Percentiles rank a stretch among this genome's conserved stretches.
Conservation (phyloP, 2,329 filamentous ascomycete genomes). For the Xylariales sp. region DNA sequence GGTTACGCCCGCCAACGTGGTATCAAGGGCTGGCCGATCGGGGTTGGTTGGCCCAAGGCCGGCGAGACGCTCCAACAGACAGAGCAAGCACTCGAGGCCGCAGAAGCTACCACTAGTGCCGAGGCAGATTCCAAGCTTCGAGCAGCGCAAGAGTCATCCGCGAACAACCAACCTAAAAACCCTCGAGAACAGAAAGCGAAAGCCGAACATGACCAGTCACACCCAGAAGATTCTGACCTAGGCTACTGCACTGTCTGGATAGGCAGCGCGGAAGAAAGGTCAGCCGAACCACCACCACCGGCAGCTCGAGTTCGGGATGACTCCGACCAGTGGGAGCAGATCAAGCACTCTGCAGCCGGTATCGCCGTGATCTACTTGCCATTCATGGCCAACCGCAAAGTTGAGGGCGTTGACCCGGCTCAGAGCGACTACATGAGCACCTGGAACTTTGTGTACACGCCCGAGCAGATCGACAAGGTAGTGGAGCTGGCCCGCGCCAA, state of each 20-base stretch:
- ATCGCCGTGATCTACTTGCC: slow-evolving; percentile 90
- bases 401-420: slow-evolving; percentile 77
- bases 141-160: slow-evolving; percentile 39
- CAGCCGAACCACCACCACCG: slow-evolving; percentile 47
- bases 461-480: slow-evolving; percentile 82
- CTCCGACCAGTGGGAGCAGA: slow-evolving; percentile 61
- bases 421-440: slow-evolving; percentile 85
- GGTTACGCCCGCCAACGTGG: slow-evolving; percentile 88
- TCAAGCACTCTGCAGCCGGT: slow-evolving; percentile 75
- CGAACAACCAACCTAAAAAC: slow-evolving; percentile 20
- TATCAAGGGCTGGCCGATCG: slow-evolving; percentile 91
- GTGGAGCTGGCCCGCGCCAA: slow-evolving; percentile 81
- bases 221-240: slow-evolving; percentile 55
- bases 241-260: slow-evolving; percentile 96
- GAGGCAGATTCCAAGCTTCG: slow-evolving; percentile 62
- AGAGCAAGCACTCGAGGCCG: slow-evolving; percentile 60
- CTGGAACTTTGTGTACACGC: slow-evolving; percentile 97
- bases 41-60: slow-evolving; percentile 82
- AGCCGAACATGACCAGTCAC: slow-evolving; percentile 34
- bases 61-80: slow-evolving; percentile 56
- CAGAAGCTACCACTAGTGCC: slow-evolving; percentile 55
- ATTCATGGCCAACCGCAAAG: slow-evolving; percentile 75
- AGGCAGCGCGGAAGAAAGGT: slow-evolving; percentile 73
- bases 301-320: slow-evolving; percentile 53
- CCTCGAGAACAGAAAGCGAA: slow-evolving; percentile 22